Conservation (phyloP, 768 basidiomycete species). For the Clitopilus passeckerianus region DNA sequence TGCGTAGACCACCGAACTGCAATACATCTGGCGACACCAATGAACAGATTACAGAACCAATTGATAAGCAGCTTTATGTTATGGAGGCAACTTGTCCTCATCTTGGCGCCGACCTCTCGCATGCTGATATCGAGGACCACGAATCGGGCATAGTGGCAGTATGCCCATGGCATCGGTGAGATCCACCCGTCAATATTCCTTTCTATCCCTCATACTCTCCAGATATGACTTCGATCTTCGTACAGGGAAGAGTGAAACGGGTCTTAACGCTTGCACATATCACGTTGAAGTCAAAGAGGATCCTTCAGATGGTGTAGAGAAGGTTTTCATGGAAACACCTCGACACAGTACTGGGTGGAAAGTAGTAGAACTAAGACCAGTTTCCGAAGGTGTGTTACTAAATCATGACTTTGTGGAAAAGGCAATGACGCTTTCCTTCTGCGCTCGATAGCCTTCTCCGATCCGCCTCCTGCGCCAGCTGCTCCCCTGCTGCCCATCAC, state of each 20-base stretch:
- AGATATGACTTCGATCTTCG: conserved; percentile 74
- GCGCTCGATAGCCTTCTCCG: conserved; percentile 50
- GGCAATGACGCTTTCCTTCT: not conserved
- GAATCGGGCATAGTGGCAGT: conserved; percentile 58
- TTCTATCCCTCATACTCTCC: not conserved
- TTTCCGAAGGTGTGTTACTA: conserved; percentile 56
- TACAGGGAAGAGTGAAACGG: conserved; percentile 67
- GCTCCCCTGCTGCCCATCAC: conserved; percentile 12
- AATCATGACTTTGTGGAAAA: not conserved
- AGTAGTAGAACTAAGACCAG: conserved; percentile 62
- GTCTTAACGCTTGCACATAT: conserved; percentile 66
- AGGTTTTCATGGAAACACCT: conserved; percentile 60
- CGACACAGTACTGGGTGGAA: conserved; percentile 50
- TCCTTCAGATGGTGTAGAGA: conserved; percentile 30
- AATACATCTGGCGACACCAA: conserved; percentile 1
- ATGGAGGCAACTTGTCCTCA: conserved; percentile 84
- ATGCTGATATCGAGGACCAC: conserved; percentile 74
- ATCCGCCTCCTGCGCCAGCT: conserved; percentile 44
- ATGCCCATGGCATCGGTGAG: conserved; percentile 73
- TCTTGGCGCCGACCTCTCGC: conserved; percentile 74
- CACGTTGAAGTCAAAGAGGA: conserved; percentile 43
- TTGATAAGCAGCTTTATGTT: conserved; percentile 52
- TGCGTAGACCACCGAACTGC: conserved; percentile 4
- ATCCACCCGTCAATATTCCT: not conserved
- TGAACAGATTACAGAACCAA: conserved; percentile 9